Percentiles rank a stretch among this genome's conserved stretches.
Conservation (phyloP, 2,329 filamentous ascomycete genomes). For the Aspergillus quadricinctus region DNA sequence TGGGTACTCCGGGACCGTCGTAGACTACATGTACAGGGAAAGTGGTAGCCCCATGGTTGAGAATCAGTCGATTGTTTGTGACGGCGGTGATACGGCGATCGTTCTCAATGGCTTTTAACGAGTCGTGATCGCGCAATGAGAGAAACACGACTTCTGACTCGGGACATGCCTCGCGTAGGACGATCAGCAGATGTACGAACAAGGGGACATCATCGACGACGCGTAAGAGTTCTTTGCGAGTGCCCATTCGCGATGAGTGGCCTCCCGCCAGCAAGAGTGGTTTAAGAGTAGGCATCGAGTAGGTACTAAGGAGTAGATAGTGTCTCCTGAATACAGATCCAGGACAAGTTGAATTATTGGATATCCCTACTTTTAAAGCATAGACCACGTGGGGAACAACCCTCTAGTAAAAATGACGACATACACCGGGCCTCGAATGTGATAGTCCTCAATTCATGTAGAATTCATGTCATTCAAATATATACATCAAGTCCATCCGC, state of each 20-base stretch:
- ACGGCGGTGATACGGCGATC: background rate
- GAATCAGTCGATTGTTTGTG: background rate
- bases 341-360: background rate
- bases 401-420: background rate
- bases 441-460: background rate
- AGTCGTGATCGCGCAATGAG: constrained; percentile 10
- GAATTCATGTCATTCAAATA: background rate
- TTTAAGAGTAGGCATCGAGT: constrained; percentile 4
- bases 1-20: background rate
- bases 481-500: background rate
- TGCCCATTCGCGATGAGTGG: constrained; percentile 27
- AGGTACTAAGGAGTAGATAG: background rate
- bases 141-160: constrained; percentile 4
- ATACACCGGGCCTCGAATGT: background rate
- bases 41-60: background rate
- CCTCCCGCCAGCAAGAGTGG: constrained; percentile 32
- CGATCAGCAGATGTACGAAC: constrained; percentile 20
- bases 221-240: constrained; percentile 29
- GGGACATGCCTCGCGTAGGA: background rate
- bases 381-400: background rate
- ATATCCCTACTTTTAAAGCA: background rate
- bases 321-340: too few species aligned
- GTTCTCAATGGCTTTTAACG: background rate
- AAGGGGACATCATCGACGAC: constrained; percentile 23
- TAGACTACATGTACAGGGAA: background rate